Conservation (phyloP, 2,329 filamentous ascomycete species). For the Fusarium sp. region DNA sequence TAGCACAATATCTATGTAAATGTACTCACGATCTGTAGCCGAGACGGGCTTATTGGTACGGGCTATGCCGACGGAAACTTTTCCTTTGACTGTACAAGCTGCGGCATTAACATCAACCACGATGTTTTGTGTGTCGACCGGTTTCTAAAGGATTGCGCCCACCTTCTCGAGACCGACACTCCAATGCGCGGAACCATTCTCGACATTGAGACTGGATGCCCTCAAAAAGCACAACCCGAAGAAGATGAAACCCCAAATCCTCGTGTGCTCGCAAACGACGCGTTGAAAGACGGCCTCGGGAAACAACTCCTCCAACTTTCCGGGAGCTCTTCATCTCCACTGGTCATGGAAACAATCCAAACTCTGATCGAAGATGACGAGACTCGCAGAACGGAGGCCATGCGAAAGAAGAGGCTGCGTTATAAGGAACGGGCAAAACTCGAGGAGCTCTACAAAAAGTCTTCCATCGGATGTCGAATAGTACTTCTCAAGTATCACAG, state of each 20-base stretch:
- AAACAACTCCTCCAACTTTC: neutral
- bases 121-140: neutral
- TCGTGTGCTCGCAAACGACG: neutral
- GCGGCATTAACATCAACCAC: neutral
- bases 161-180: slow-evolving; percentile 57
- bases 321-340: neutral
- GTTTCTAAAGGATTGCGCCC: neutral
- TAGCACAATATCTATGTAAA: neutral
- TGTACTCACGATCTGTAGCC: neutral
- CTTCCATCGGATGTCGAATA: neutral
- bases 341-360: neutral
- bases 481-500: neutral
- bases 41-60: neutral
- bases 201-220: slow-evolving; percentile 37
- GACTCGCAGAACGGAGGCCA: neutral
- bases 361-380: neutral
- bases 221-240: neutral
- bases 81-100: slow-evolving; percentile 63
- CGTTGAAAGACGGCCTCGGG: neutral
- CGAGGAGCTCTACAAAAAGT: neutral
- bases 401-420: neutral
- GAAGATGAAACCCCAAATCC: neutral
- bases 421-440: neutral
- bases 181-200: slow-evolving; percentile 73
- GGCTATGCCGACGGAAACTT: slow-evolving; percentile 56